Evolutionary conservation across 2,329 filamentous ascomycete species (phyloP).

Genomic region (Talaromyces sp.): DNA sequence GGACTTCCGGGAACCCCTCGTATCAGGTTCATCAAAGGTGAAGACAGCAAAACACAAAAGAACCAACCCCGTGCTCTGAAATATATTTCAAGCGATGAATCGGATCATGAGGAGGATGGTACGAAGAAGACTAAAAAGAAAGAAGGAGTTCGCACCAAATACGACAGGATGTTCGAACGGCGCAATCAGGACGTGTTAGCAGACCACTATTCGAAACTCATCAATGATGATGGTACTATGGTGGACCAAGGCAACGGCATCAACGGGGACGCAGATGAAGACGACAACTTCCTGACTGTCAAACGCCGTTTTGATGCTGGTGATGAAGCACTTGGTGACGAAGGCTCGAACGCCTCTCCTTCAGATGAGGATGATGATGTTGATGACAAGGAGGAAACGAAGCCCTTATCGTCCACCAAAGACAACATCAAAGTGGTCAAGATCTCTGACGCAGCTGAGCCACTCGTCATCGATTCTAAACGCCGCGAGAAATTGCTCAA

Average conservation of each 20-base stretch:
- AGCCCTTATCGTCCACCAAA: not conserved
- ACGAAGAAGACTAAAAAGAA: constrained; percentile 56
- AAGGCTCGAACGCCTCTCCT: constrained; percentile 11
- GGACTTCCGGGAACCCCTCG: constrained; percentile 87
- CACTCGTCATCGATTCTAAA: constrained; percentile 85
- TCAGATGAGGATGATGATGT: constrained; percentile 14
- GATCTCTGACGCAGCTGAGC: constrained; percentile 56
- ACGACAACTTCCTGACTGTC: constrained; percentile 78
- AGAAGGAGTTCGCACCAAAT: constrained; percentile 79
- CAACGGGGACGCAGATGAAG: constrained; percentile 55
- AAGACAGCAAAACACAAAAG: constrained; percentile 80
- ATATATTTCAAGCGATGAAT: constrained; percentile 54
- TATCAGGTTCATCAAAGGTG: constrained; percentile 88
- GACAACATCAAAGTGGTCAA: constrained; percentile 30
- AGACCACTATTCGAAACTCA: constrained; percentile 86
- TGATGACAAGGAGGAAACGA: constrained; percentile 31
- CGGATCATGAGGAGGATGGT: constrained; percentile 40
- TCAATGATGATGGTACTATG: constrained; percentile 55
- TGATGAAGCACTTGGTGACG: constrained; percentile 46
- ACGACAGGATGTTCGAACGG: constrained; percentile 96
- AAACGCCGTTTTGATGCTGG: constrained; percentile 79
- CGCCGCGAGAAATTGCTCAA: constrained; percentile 91
- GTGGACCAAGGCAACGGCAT: constrained; percentile 30
- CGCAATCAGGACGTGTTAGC: constrained; percentile 93
- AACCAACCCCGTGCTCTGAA: constrained; percentile 66